phyloP scores from a whole-genome alignment of 1,284 basidiomycete genomes.

The Apiotrichum laibachii region DNA sequence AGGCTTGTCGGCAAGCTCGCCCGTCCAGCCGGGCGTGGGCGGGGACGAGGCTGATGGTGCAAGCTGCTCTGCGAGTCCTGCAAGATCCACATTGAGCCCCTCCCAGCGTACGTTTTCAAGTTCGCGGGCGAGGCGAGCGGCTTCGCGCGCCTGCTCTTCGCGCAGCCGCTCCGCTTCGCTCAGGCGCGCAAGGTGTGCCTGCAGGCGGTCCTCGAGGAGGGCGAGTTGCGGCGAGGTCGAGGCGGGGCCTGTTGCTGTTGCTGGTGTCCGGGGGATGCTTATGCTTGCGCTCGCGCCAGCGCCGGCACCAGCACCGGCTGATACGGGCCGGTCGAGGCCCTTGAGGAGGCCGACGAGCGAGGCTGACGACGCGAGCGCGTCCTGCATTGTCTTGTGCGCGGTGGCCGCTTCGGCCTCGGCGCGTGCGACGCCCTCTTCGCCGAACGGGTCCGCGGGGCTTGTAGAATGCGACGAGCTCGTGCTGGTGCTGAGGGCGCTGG shows the following conservation, averaged over 20 bases:
- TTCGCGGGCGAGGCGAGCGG: constrained; percentile 13
- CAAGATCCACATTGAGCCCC: constrained; percentile 1
- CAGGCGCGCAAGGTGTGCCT: constrained; percentile 5
- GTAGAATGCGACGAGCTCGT: not conserved
- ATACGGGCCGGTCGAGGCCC: constrained; percentile 2
- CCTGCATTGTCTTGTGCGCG: not conserved
- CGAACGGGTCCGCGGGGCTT: not conserved
- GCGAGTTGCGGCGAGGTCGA: not conserved
- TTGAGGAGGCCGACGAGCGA: not conserved
- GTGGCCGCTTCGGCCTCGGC: not conserved
- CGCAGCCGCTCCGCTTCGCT: constrained; percentile 17
- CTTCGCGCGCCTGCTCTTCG: constrained; percentile 19
- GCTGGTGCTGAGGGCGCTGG: not conserved
- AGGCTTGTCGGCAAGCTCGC: not conserved
- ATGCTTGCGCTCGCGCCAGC: no score
- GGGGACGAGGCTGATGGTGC: not conserved
- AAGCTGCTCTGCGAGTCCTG: not conserved
- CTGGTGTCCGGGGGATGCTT: no score
- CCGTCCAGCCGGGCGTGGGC: constrained; percentile 5
- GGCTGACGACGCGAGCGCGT: not conserved
- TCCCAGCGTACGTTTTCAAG: constrained; percentile 8
- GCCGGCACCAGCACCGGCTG: not conserved
- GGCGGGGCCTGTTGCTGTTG: not conserved
- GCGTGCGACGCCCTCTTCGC: not conserved
- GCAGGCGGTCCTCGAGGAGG: constrained; percentile 15